phyloP scores from a whole-genome alignment of 257 asterid genomes.

The Jacaranda copaia region DNA sequence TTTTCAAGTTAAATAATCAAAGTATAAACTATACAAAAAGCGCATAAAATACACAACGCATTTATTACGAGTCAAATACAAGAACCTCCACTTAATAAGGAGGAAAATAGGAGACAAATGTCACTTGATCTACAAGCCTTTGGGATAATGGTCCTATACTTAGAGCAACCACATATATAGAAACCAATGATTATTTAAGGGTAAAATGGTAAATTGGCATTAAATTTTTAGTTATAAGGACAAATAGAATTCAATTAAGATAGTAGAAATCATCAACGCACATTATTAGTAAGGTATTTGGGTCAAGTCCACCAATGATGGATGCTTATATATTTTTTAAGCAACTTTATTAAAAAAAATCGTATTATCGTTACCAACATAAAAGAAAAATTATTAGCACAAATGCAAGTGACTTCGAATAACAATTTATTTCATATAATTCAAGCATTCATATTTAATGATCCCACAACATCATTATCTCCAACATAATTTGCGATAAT shows the following conservation, averaged over 20 bases:
- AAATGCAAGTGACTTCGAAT: not conserved
- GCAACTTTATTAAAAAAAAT: not conserved
- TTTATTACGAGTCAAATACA: too few relatives aligned
- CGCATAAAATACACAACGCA: too few relatives aligned
- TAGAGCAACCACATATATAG: too few relatives aligned
- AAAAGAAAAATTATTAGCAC: not conserved
- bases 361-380: not conserved
- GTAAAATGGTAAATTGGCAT: too few relatives aligned
- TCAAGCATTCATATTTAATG: not conserved
- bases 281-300: conserved; percentile 2
- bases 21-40: too few relatives aligned
- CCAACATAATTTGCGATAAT: not conserved
- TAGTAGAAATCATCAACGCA: not conserved
- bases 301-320: conserved; percentile 10
- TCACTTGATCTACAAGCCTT: too few relatives aligned
- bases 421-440: not conserved
- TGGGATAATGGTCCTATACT: too few relatives aligned
- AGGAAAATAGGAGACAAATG: too few relatives aligned
- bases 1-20: too few relatives aligned
- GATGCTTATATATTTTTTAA: not conserved
- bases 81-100: too few relatives aligned
- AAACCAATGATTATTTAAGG: too few relatives aligned
- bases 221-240: too few relatives aligned
- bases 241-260: not conserved
- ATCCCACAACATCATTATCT: not conserved